Percentiles rank a stretch among this genome's conserved stretches.
phyloP scores from a whole-genome alignment of 192 early-diverging fungal genomes.

The Entomortierella parvispora region DNA sequence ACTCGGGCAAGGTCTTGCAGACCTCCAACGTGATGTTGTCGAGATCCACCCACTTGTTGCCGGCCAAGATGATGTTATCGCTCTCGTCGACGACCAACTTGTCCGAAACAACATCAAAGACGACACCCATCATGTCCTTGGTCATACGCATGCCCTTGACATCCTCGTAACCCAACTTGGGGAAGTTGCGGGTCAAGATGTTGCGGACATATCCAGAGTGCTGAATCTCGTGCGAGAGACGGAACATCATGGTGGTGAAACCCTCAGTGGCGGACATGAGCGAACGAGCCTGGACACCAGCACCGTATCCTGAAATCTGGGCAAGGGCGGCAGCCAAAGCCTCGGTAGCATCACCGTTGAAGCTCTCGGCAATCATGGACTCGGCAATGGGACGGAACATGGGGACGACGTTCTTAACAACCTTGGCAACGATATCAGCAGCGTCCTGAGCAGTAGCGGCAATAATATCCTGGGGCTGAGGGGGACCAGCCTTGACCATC shows the following conservation, averaged over 20 bases:
- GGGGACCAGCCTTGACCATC: slow-evolving; percentile 83
- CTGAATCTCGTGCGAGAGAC: slow-evolving; percentile 71
- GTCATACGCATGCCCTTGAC: slow-evolving; percentile 85
- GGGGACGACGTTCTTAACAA: slow-evolving; percentile 78
- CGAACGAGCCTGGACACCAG: slow-evolving; percentile 85
- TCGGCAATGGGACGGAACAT: slow-evolving; percentile 83
- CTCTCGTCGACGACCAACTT: slow-evolving; percentile 74
- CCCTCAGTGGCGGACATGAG: slow-evolving; percentile 86
- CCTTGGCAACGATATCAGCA: slow-evolving; percentile 72
- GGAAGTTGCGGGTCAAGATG: slow-evolving; percentile 75
- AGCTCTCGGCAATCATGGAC: slow-evolving; percentile 72
- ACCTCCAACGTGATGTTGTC: slow-evolving; percentile 75
- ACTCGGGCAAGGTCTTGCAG: slow-evolving; percentile 80
- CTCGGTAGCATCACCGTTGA: slow-evolving; percentile 75
- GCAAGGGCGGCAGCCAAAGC: slow-evolving; percentile 90
- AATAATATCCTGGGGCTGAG: slow-evolving; percentile 92
- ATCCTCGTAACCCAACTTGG: slow-evolving; percentile 77
- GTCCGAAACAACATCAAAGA: slow-evolving; percentile 82
- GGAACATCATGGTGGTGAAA: slow-evolving; percentile 82
- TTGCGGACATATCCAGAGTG: slow-evolving; percentile 89
- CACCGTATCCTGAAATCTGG: slow-evolving; percentile 84
- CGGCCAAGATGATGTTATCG: slow-evolving; percentile 67
- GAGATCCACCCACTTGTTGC: slow-evolving; percentile 75
- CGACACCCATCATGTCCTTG: slow-evolving; percentile 82
- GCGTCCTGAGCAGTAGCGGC: slow-evolving; percentile 80